Base-by-base conservation (phyloP, 2,329 filamentous ascomycete genomes). In the Pyrenochaeta sp. region DNA sequence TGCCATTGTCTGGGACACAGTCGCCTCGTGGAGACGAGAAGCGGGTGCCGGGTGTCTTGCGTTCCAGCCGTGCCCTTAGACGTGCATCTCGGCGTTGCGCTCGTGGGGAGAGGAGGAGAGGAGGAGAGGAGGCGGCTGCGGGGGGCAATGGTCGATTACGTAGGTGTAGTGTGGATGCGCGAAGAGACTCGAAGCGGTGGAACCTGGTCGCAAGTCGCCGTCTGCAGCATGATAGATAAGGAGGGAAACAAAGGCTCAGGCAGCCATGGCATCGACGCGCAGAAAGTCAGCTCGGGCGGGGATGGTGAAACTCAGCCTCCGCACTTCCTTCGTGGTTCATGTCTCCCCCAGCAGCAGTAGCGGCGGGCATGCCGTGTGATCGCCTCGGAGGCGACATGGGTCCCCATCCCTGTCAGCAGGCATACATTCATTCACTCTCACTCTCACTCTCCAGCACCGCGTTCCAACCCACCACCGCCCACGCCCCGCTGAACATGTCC, bases 1-100 rank as follows among this genome's bases (percentile, higher is more conserved):
- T 15, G 69, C 60, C 68, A 71, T 71, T 51, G 43, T 30, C 29
- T 14, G n/a, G 12, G 36, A 39, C 14, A 39, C n/a, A 4, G 10
- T 39, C 20, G 36, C 17, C n/a, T 21, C 36, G 12, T 7, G 36
- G 4, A 10, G 36, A 21, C 11, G 36, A 21, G 20, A 3, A 2
- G 37, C 21, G 14, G 18, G 29, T 15, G 12, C 1, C 15, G 1
- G 36, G 21, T 36, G 23, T 30, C 20, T 31, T 43, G 18, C 17
- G 3, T 17, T 33, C 14, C n/a, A 33, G 45, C 39, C 33, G 36
- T 40, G 44, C 15, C 46, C 17, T 50, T 42, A 14, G n/a, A 31
- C 9, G 45, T 20, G 49, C 51, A 60, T 51, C 41, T 52, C 21
- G 40, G 29, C 39, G 56, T 54, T 45, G 47, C 45, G 42, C 21